Evolutionary conservation across 2,329 filamentous ascomycete species (phyloP).

Genomic region (Stachybotrys chartarum): DNA sequence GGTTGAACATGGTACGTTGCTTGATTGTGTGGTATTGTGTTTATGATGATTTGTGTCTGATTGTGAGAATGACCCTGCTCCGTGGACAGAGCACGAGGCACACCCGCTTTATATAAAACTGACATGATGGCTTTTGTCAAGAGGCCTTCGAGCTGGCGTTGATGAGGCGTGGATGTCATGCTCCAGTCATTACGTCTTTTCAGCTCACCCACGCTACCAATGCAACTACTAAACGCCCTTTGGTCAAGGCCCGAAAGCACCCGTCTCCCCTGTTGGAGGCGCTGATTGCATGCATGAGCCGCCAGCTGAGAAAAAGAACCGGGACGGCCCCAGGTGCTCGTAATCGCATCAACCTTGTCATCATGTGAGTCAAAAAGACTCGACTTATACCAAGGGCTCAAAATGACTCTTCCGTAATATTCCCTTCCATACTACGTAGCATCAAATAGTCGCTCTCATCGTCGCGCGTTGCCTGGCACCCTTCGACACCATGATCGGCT

Average conservation of each 20-base stretch:
- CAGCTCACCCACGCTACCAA: not conserved
- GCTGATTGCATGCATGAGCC: not conserved
- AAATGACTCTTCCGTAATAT: not conserved
- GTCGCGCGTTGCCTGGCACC: not conserved
- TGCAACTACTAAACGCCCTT: no score
- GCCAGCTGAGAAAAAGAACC: not conserved
- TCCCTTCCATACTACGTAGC: not conserved
- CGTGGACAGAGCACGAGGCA: not conserved
- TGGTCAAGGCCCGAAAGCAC: no score
- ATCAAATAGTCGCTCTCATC: not conserved
- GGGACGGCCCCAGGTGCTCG: not conserved
- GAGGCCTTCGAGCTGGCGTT: not conserved
- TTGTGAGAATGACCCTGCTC: not conserved
- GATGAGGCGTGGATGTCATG: not conserved
- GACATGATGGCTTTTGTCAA: not conserved
- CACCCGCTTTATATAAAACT: not conserved
- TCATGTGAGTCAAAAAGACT: not conserved
- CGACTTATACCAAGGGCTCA: not conserved
- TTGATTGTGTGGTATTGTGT: no score
- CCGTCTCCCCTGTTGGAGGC: no score
- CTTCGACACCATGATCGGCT: not conserved
- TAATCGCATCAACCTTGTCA: not conserved
- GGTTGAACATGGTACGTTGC: constrained; percentile 11
- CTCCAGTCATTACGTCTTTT: not conserved
- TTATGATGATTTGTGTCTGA: not conserved